Conservation (phyloP, 805 yeast genomes). For the Saccharomycodes ludwigii region DNA sequence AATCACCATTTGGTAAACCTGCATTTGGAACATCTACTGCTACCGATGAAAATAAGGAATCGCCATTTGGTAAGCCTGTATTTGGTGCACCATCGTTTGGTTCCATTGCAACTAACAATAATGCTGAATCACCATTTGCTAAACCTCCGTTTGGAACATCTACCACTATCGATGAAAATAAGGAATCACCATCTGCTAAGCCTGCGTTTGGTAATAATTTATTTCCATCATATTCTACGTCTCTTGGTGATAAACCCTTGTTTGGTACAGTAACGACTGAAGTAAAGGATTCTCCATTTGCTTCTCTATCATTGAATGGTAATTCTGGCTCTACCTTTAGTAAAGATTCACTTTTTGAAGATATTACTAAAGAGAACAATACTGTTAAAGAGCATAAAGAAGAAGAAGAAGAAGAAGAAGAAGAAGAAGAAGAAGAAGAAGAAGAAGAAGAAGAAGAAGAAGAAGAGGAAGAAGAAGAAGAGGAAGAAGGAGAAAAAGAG, state of each 20-base stretch:
- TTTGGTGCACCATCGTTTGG: slow-evolving; percentile 10
- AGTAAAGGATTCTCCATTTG: too few species aligned
- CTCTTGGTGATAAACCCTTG: too few species aligned
- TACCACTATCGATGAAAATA: too few species aligned
- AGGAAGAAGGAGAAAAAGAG: not conserved
- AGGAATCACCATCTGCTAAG: too few species aligned
- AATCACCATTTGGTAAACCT: slow-evolving; percentile 14
- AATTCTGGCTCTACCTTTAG: too few species aligned
- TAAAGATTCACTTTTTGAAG: too few species aligned
- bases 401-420: slow-evolving; percentile 2
- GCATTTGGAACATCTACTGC: slow-evolving; percentile 17
- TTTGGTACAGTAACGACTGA: too few species aligned
- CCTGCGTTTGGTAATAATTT: slow-evolving; percentile 10
- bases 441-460: not conserved
- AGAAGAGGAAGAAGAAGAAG: not conserved
- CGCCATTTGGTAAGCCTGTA: slow-evolving; percentile 8
- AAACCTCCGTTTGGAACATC: slow-evolving; percentile 6
- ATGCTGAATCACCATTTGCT: slow-evolving; percentile 8
- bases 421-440: slow-evolving; percentile 1
- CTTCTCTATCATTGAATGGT: too few species aligned
- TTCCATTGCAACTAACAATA: too few species aligned
- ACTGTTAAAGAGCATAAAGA: not conserved
- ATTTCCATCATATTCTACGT: too few species aligned
- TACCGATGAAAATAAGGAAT: too few species aligned
- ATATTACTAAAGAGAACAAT: slow-evolving; percentile 1